A percentile compares a stretch with the other conserved stretches of the same genome.
Evolutionary conservation across 2,329 filamentous ascomycete species (phyloP).

Genomic region (Fusarium decemcellulare): DNA sequence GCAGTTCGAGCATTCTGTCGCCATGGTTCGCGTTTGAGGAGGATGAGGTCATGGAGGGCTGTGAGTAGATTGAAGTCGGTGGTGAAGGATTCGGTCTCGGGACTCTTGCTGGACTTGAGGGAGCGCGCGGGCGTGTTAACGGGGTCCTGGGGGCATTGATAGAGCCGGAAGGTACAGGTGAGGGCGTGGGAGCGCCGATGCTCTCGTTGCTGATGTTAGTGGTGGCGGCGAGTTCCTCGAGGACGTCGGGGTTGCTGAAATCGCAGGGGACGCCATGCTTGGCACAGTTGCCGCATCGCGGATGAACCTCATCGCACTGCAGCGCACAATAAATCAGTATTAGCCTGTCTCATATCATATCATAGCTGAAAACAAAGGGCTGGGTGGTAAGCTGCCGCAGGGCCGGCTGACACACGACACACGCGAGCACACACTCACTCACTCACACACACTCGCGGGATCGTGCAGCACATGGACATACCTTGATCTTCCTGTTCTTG

Average conservation of each 20-base stretch:
- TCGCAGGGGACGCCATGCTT: constrained; percentile 78
- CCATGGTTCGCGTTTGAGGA: constrained; percentile 52
- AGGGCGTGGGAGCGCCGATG: constrained; percentile 42
- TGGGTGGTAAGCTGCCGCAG: constrained; percentile 3
- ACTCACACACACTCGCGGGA: too few species aligned
- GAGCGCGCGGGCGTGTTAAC: constrained; percentile 42
- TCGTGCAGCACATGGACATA: constrained; percentile 47
- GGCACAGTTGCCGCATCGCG: constrained; percentile 75
- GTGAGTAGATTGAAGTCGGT: constrained; percentile 53
- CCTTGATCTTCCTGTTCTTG: constrained; percentile 80
- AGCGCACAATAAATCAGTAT: constrained; percentile 21
- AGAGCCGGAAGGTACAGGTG: constrained; percentile 37
- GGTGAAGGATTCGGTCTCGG: constrained; percentile 45
- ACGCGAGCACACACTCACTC: too few species aligned
- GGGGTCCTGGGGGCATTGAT: constrained; percentile 42
- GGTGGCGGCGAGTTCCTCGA: constrained; percentile 59
- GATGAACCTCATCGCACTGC: constrained; percentile 77
- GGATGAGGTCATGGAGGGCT: constrained; percentile 46
- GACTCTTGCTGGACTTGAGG: constrained; percentile 33
- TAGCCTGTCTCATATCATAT: constrained; percentile 16
- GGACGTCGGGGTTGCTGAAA: constrained; percentile 68
- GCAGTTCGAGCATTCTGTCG: constrained; percentile 71
- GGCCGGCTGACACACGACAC: neutral
- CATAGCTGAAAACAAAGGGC: too few species aligned
- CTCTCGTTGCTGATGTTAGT: constrained; percentile 52